These are phyloP conservation scores for Pseudogymnoascus verrucosus DNA, from an alignment of 2,329 filamentous ascomycete genomes.

Conservation along the genomic window DNA sequence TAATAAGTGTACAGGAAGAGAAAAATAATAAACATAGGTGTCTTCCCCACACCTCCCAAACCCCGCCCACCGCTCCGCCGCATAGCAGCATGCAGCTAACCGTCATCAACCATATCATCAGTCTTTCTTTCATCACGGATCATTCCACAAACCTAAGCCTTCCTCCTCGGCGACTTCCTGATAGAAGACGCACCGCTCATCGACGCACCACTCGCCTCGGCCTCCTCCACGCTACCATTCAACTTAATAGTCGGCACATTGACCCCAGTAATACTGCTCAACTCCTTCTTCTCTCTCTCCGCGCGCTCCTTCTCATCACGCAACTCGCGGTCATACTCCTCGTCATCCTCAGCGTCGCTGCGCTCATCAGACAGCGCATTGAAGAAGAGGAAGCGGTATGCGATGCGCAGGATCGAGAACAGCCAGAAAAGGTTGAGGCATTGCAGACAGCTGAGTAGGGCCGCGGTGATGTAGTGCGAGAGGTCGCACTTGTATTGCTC, in stretches of 20 bases:
- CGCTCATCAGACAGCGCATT: conserved; percentile 61
- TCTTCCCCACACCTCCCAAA: neutral
- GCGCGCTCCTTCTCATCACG: conserved; percentile 25
- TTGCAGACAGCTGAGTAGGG: conserved; percentile 59
- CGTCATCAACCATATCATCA: neutral
- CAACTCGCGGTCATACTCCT: conserved; percentile 22
- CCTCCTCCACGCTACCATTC: neutral
- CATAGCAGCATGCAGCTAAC: neutral
- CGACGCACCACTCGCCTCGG: neutral
- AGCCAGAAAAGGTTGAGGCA: conserved; percentile 77
- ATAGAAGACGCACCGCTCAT: conserved; percentile 23
- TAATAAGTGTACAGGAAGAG: neutral
- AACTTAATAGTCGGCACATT: conserved; percentile 12
- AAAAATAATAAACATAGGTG: neutral
- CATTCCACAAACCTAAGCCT: neutral
- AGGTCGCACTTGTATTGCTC: conserved; percentile 71
- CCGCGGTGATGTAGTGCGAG: conserved; percentile 58
- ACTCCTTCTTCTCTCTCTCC: conserved; percentile 26
- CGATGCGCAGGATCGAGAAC: conserved; percentile 67
- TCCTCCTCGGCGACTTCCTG: conserved; percentile 17
- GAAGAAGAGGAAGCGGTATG: conserved; percentile 59
- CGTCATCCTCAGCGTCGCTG: conserved; percentile 59
- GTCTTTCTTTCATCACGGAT: neutral
- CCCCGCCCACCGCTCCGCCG: neutral
- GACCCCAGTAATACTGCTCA: conserved; percentile 14